Conservation (phyloP, 1,284 basidiomycete genomes). For the Exobasidium rhododendri region DNA sequence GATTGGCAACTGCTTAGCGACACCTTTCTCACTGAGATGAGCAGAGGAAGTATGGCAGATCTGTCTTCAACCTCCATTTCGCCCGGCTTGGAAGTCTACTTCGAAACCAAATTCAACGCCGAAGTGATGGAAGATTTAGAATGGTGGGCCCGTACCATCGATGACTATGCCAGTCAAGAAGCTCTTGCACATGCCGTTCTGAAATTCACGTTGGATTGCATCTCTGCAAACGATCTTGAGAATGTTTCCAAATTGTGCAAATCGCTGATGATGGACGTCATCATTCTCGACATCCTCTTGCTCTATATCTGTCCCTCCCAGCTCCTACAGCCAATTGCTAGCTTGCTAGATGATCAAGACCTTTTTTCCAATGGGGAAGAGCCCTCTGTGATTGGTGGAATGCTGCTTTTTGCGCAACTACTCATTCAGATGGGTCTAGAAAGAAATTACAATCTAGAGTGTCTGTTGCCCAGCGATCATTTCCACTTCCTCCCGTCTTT, state of each 20-base stretch:
- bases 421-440: constrained; percentile 23
- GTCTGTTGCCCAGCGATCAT: constrained; percentile 16
- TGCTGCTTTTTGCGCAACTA: constrained; percentile 33
- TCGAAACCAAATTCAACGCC: constrained; percentile 22
- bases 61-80: not conserved
- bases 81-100: constrained; percentile 16
- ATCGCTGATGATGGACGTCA: constrained; percentile 18
- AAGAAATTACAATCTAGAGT: not conserved
- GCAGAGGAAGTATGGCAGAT: not conserved
- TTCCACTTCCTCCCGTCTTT: constrained; percentile 32
- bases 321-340: constrained; percentile 23
- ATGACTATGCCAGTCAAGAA: constrained; percentile 30
- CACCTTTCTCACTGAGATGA: constrained; percentile 30
- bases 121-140: not conserved
- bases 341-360: constrained; percentile 26
- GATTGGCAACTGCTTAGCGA: constrained; percentile 29
- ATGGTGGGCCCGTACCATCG: not conserved
- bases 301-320: constrained; percentile 29
- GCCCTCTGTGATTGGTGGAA: constrained; percentile 26
- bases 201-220: constrained; percentile 21
- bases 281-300: constrained; percentile 27
- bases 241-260: constrained; percentile 29
- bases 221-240: constrained; percentile 25
- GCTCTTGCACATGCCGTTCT: constrained; percentile 27
- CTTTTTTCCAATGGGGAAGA: constrained; percentile 34